Evolutionary conservation across 2,329 filamentous ascomycete species (phyloP).

Genomic region (Verticillium albo-atrum): DNA sequence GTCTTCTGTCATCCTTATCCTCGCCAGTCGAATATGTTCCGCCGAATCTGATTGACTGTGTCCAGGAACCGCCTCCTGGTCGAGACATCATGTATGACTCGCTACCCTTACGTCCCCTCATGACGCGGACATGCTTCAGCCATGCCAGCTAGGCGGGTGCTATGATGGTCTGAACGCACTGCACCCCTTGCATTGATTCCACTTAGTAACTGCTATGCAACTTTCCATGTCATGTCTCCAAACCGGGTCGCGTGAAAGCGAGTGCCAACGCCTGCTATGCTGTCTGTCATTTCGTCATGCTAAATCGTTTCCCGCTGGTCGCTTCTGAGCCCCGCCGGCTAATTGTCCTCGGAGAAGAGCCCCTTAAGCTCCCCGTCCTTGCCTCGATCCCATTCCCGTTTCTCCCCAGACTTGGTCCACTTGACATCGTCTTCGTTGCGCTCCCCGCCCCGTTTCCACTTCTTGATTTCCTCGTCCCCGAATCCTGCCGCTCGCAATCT

Average conservation of each 20-base stretch:
- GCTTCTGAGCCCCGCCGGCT: not conserved
- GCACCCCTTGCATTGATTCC: too few relatives aligned
- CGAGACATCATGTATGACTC: not conserved
- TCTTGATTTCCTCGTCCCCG: slow-evolving; percentile 66
- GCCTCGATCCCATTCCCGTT: slow-evolving; percentile 56
- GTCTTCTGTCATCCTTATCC: too few relatives aligned
- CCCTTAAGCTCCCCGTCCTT: slow-evolving; percentile 28
- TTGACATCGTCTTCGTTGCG: slow-evolving; percentile 60
- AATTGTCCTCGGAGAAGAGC: slow-evolving; percentile 12
- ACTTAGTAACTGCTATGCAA: too few relatives aligned
- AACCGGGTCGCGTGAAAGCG: too few relatives aligned
- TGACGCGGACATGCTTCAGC: not conserved
- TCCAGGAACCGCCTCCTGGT: not conserved
- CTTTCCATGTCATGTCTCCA: too few relatives aligned
- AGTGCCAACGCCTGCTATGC: not conserved
- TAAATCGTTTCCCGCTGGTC: not conserved
- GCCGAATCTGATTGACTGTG: not conserved
- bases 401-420: slow-evolving; percentile 68
- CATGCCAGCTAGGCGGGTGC: not conserved
- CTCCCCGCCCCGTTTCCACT: slow-evolving; percentile 61
- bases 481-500: slow-evolving; percentile 75
- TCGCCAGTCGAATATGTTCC: too few relatives aligned
- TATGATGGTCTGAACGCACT: too few relatives aligned
- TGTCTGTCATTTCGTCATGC: not conserved
- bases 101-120: not conserved